A percentile compares a stretch with the other conserved stretches of the same genome.
Conservation (phyloP, 2,329 filamentous ascomycete species). For the Alternaria ethzedia region DNA sequence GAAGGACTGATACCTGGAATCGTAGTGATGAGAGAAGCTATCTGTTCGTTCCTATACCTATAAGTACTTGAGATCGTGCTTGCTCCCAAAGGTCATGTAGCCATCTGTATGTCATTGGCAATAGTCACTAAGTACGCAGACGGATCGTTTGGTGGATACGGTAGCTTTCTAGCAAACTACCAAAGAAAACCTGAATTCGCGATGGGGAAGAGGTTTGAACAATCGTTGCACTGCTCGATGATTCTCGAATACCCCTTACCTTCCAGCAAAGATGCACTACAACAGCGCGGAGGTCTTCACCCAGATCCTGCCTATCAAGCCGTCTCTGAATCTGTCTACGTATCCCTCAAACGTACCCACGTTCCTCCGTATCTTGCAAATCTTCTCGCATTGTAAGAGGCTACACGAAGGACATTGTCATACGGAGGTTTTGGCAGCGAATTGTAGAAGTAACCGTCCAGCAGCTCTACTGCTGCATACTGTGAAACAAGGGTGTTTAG, state of each 20-base stretch:
- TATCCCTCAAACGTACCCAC: not conserved
- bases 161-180: too few relatives aligned
- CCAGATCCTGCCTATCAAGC: not conserved
- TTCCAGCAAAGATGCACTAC: not conserved
- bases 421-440: not conserved
- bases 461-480: not conserved
- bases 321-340: not conserved
- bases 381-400: not conserved
- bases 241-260: not conserved
- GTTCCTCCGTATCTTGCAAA: not conserved
- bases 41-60: too few relatives aligned
- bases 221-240: not conserved
- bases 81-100: too few relatives aligned
- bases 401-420: not conserved
- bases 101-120: too few relatives aligned
- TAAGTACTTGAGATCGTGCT: too few relatives aligned
- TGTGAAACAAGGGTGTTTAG: not conserved
- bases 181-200: too few relatives aligned
- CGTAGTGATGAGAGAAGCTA: too few relatives aligned
- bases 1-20: too few relatives aligned
- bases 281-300: not conserved
- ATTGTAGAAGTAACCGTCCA: not conserved
- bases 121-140: too few relatives aligned
- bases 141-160: too few relatives aligned
- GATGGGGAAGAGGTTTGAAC: too few relatives aligned